phyloP scores from a whole-genome alignment of 257 asterid species.

The Phtheirospermum japonicum region DNA sequence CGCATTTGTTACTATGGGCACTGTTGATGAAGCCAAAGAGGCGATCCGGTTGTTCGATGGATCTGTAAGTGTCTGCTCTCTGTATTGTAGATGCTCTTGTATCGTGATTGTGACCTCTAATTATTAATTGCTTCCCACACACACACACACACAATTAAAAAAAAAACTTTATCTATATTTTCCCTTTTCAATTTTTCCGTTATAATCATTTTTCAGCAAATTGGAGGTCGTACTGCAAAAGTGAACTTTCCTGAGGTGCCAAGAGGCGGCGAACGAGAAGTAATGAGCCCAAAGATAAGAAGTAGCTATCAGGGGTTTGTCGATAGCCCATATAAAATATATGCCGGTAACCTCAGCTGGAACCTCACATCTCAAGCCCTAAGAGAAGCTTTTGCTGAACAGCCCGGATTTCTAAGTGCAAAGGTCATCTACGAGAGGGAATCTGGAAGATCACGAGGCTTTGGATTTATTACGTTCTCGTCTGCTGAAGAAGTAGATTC shows the following conservation, averaged over 20 bases:
- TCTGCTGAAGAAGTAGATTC: constrained; percentile 62
- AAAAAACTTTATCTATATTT: no score
- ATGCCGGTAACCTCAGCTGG: constrained; percentile 89
- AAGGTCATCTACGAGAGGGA: constrained; percentile 73
- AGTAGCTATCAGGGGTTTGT: constrained; percentile 67
- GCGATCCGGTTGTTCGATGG: constrained; percentile 82
- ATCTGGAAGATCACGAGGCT: constrained; percentile 81
- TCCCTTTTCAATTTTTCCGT: not conserved
- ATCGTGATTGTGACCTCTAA: not conserved
- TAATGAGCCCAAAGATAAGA: constrained; percentile 57
- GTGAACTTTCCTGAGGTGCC: constrained; percentile 98
- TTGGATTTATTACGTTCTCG: constrained; percentile 74
- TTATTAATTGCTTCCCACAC: no score
- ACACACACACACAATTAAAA: no score
- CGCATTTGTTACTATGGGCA: constrained; percentile 85
- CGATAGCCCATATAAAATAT: constrained; percentile 75
- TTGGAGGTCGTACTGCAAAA: constrained; percentile 81
- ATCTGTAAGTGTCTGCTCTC: constrained; percentile 60
- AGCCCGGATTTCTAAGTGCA: constrained; percentile 75
- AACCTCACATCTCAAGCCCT: constrained; percentile 72
- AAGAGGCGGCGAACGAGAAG: constrained; percentile 88
- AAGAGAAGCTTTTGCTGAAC: constrained; percentile 61
- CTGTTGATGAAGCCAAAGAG: constrained; percentile 73
- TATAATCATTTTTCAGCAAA: constrained; percentile 45
- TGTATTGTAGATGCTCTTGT: not conserved